Percentiles rank a stretch among this genome's conserved stretches.
Conservation (phyloP, 169 alveolate species). For the Perkinsus olseni region DNA sequence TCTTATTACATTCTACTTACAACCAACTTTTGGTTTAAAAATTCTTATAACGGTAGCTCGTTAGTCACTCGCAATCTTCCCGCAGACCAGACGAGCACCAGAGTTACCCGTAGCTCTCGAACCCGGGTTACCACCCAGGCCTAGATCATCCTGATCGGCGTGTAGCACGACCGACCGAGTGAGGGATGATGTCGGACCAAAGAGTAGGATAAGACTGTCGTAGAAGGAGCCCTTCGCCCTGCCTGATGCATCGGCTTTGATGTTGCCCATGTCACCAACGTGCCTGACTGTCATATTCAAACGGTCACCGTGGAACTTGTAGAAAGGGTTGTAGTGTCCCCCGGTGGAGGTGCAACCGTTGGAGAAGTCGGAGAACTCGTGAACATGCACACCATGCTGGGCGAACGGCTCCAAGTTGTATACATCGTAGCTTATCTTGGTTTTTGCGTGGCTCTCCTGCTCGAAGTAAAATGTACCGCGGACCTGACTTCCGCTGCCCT, state of each 20-base stretch:
- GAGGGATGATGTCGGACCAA: neutral
- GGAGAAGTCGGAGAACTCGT: neutral
- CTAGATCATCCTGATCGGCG: neutral
- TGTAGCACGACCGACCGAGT: neutral
- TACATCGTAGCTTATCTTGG: neutral
- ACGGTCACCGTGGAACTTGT: neutral
- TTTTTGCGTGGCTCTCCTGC: neutral
- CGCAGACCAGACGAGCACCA: neutral
- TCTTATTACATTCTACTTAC: too few species aligned
- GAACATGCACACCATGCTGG: neutral
- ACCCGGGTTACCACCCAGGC: neutral
- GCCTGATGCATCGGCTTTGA: neutral
- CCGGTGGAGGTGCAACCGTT: neutral
- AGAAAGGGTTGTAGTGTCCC: slow-evolving; percentile 3
- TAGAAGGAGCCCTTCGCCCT: neutral
- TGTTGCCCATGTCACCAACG: slow-evolving; percentile 2
- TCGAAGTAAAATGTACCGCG: neutral
- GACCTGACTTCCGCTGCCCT: neutral
- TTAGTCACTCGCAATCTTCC: neutral
- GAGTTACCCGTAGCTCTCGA: neutral
- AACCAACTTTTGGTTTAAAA: too few species aligned
- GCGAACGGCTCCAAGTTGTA: neutral
- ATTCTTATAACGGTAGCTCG: too few species aligned
- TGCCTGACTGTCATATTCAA: neutral
- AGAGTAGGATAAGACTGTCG: neutral